Evolutionary conservation across 2,329 filamentous ascomycete genomes (phyloP), one percentile per base, ranked within the genome.

Genomic region (Chaetomiaceae sp.): DNA sequence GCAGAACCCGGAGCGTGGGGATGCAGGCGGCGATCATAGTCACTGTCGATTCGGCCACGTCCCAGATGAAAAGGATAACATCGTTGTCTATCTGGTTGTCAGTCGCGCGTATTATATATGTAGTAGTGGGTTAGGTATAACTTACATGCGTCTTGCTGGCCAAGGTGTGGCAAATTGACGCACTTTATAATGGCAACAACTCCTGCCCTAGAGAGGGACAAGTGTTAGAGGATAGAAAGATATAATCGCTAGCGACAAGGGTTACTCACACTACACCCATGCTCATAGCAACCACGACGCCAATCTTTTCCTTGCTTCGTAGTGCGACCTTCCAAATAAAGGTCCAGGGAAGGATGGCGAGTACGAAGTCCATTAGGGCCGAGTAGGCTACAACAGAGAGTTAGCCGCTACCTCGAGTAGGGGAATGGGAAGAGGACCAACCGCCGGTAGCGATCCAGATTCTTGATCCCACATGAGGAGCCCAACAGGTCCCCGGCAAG

Each of bases 21-120:
- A 46, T 46, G 23, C 44, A 46, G 2, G 44, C 44, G 5, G 44
- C 44, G 16, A 46, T 46, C 21, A 46, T 19, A 3, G 44, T 46
- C 13, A 38, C 44, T 14, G 33, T 30, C 31, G 44, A 37, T 20
- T 46, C 43, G 20, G 44, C 19, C 10, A 46, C 12, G 17, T 46
- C 44, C 44, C 44, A 46, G 23, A 38, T 30, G 17, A 30, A 46
- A 6, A 46, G 44, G 9, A 25, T 20, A 16, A 31, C 34, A 23
- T 27, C 33, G 34, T 38, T 13, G 19, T 30, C 44, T 46, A 1
- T 33, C 30, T 13, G 12, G 30, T 33, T 33, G 30, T 33, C 30
- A 33, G 30, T 33, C 30, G 30, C 30, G 5, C 14, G 30, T 33
- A 33, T 33, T 12, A 13, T 12, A 13, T 33, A 12, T 9, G 7